Evolutionary conservation across 306 rosid species (phyloP).

Genomic region (Rosa persica): DNA sequence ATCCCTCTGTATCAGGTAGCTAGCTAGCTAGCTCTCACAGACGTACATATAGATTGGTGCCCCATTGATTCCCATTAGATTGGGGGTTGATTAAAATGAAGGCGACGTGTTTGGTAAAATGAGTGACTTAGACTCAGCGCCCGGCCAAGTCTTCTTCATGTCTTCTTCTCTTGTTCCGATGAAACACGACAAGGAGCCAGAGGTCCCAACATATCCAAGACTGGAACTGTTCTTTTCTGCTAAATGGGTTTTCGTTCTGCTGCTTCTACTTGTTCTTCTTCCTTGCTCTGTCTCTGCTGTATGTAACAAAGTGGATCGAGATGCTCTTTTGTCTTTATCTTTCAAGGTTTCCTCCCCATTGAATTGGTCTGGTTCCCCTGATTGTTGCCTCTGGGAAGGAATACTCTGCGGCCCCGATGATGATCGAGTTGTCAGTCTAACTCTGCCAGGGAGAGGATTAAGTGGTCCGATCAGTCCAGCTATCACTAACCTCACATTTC

Average conservation of each 20-base stretch:
- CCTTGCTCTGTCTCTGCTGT: slow-evolving; percentile 8
- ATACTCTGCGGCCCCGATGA: slow-evolving; percentile 37
- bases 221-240: neutral
- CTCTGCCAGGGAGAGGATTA: slow-evolving; percentile 55
- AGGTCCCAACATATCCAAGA: neutral
- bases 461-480: slow-evolving; percentile 42
- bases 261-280: neutral
- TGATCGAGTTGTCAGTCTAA: slow-evolving; percentile 47
- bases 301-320: slow-evolving; percentile 50
- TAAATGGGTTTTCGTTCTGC: neutral
- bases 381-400: slow-evolving; percentile 88
- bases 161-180: slow-evolving; percentile 15
- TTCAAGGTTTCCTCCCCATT: slow-evolving; percentile 36
- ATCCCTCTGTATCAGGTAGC: neutral
- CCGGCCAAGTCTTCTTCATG: neutral
- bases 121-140: neutral
- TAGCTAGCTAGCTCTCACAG: neutral
- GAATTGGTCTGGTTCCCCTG: slow-evolving; percentile 59
- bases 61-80: neutral
- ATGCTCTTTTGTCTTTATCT: slow-evolving; percentile 47
- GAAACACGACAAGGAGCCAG: slow-evolving; percentile 26
- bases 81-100: neutral
- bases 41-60: neutral
- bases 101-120: neutral
- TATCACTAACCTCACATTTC: slow-evolving; percentile 42